phyloP scores from a whole-genome alignment of 768 basidiomycete genomes.

The Amanita rubescens region DNA sequence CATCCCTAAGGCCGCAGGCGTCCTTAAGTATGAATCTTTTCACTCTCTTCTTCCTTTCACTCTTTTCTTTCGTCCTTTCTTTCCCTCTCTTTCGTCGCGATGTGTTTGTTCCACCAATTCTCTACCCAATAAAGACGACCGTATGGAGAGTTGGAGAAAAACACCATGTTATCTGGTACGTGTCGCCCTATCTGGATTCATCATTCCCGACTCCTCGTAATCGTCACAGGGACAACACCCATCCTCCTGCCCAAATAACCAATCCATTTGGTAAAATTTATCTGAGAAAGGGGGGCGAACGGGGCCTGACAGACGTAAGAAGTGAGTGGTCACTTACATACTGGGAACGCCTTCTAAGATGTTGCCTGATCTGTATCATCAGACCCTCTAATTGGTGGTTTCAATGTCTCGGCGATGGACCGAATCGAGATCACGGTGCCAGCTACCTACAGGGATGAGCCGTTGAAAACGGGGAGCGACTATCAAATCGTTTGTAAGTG shows the following conservation, averaged over 20 bases:
- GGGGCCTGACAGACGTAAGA: constrained; percentile 12
- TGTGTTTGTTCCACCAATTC: constrained; percentile 31
- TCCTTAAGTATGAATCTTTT: constrained; percentile 5
- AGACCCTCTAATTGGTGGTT: constrained; percentile 13
- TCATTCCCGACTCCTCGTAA: neutral
- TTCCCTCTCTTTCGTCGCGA: constrained; percentile 23
- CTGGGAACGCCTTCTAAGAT: neutral
- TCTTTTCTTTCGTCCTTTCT: constrained; percentile 20
- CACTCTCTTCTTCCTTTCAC: neutral
- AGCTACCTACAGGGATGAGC: too few relatives aligned
- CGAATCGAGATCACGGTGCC: constrained; percentile 11
- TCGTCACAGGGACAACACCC: constrained; percentile 17
- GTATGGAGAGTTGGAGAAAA: constrained; percentile 28
- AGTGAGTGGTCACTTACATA: neutral
- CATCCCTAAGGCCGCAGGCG: constrained; percentile 1
- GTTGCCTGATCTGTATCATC: neutral
- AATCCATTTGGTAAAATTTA: constrained; percentile 24
- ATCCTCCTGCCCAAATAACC: constrained; percentile 25
- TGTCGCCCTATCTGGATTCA: neutral
- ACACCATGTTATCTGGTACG: constrained; percentile 30
- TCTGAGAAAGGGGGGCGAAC: constrained; percentile 21
- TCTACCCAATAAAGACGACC: constrained; percentile 19
- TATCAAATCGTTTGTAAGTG: constrained; percentile 19
- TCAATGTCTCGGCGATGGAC: constrained; percentile 14
- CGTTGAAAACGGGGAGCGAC: too few relatives aligned